These are phyloP conservation scores for Capronia epimyces DNA, from an alignment of 2,329 filamentous ascomycete genomes.

Conservation along the genomic window DNA sequence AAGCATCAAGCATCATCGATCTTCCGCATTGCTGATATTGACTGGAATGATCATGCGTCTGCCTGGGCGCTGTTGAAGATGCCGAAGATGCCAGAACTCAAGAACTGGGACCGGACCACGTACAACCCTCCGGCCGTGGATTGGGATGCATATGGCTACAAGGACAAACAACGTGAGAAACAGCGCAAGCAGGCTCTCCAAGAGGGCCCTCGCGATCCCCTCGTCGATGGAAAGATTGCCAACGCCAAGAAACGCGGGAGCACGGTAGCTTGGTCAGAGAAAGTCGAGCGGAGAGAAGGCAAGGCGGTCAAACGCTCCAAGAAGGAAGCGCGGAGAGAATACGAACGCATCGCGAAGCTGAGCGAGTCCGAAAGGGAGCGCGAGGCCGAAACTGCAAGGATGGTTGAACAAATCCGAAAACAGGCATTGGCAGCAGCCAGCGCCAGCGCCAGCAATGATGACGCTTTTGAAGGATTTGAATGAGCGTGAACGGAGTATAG, in stretches of 20 bases:
- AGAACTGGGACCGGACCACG: slow-evolving; percentile 64
- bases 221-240: slow-evolving; percentile 21
- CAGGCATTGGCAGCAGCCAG: slow-evolving; percentile 49
- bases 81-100: slow-evolving; percentile 89
- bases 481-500: slow-evolving; percentile 15
- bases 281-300: slow-evolving; percentile 60
- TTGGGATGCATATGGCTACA: slow-evolving; percentile 64
- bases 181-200: slow-evolving; percentile 54
- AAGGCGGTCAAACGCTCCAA: slow-evolving; percentile 59
- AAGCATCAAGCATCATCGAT: slow-evolving; percentile 90
- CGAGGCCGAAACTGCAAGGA: slow-evolving; percentile 56
- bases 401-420: slow-evolving; percentile 60
- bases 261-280: slow-evolving; percentile 68
- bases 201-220: slow-evolving; percentile 31
- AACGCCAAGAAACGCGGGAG: slow-evolving; percentile 46
- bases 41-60: slow-evolving; percentile 75
- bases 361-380: slow-evolving; percentile 64
- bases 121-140: slow-evolving; percentile 59
- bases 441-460: slow-evolving; percentile 40
- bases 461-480: slow-evolving; percentile 34
- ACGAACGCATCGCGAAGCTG: slow-evolving; percentile 58
- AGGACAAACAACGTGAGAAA: slow-evolving; percentile 65
- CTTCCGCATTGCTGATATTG: slow-evolving; percentile 72
- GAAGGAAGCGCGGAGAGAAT: slow-evolving; percentile 59
- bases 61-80: slow-evolving; percentile 83